Percentiles rank a stretch among this genome's conserved stretches.
Conservation (phyloP, 139 green algal genomes). For the Closterium sp. region DNA sequence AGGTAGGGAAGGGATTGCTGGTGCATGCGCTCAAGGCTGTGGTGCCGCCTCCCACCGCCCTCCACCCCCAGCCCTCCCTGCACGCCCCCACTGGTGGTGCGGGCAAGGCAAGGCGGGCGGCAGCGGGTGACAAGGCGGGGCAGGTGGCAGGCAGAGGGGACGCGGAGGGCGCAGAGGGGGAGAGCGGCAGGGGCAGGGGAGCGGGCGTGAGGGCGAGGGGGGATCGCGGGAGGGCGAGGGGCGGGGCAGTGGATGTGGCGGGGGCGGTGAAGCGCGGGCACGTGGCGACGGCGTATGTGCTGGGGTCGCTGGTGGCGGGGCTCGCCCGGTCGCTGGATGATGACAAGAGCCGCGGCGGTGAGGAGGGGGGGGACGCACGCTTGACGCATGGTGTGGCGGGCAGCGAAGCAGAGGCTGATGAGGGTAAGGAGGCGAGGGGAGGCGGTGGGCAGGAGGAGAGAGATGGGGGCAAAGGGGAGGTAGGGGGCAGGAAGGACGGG, state of each 20-base stretch:
- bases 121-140: background rate
- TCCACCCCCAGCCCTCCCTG: background rate
- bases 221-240: background rate
- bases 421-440: background rate
- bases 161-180: background rate
- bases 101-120: background rate
- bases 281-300: background rate
- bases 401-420: background rate
- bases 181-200: background rate
- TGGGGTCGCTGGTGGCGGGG: background rate
- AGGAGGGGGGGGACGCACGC: background rate
- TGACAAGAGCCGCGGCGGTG: background rate
- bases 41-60: background rate
- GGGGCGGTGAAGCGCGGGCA: background rate
- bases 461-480: background rate
- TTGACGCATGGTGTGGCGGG: background rate
- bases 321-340: background rate
- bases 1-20: background rate
- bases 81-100: background rate
- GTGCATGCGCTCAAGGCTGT: background rate
- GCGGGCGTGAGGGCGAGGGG: background rate
- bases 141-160: background rate
- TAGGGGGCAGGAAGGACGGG: background rate
- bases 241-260: background rate
- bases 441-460: background rate